A percentile compares a stretch with the other conserved stretches of the same genome.
These are phyloP conservation scores for Coemansia guatemalensis DNA, from an alignment of 192 early-diverging fungal genomes.

Conservation along the genomic window DNA sequence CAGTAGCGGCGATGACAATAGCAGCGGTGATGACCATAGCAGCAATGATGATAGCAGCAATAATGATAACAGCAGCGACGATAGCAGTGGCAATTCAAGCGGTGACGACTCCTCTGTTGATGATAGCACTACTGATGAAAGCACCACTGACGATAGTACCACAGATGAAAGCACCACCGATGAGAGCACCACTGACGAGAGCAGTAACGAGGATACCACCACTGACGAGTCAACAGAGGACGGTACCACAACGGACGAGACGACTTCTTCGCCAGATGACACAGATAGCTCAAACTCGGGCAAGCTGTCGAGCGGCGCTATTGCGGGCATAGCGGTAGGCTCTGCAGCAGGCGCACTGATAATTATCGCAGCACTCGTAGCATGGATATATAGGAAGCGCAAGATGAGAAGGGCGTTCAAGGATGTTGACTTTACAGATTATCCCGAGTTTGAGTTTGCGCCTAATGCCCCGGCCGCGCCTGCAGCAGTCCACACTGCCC, in stretches of 20 bases:
- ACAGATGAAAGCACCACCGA: background rate
- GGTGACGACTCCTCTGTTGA: too few relatives aligned
- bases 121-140: background rate
- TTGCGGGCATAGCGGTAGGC: conserved; percentile 27
- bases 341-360: conserved; percentile 13
- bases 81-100: background rate
- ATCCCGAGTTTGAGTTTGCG: conserved; percentile 14
- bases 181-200: background rate
- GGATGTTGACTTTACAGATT: conserved; percentile 9
- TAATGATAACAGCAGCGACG: background rate
- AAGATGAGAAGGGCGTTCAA: conserved; percentile 2
- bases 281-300: background rate
- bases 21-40: too few relatives aligned
- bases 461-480: background rate
- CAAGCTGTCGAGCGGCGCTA: conserved; percentile 23
- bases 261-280: background rate
- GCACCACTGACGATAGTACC: background rate
- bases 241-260: background rate
- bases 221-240: background rate
- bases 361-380: conserved; percentile 3
- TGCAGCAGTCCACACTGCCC: background rate
- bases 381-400: conserved; percentile 15
- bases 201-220: background rate
- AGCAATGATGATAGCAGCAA: too few relatives aligned
- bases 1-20: too few relatives aligned